Conservation (phyloP, 441 rosid genomes). For the Populus hybrid region DNA sequence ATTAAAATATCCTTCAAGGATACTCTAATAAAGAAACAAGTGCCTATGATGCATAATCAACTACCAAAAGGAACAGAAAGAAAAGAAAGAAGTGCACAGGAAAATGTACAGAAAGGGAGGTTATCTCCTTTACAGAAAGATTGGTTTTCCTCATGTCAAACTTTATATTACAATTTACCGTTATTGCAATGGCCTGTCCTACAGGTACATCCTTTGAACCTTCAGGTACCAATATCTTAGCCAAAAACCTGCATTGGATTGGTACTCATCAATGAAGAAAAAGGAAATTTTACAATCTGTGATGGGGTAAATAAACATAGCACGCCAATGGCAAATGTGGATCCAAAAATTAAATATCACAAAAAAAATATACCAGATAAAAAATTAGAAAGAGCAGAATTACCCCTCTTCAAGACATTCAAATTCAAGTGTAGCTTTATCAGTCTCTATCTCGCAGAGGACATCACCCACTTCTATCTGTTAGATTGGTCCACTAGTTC, state of each 20-base stretch:
- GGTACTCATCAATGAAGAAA: constrained; percentile 5
- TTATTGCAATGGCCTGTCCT: constrained; percentile 84
- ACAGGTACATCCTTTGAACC: constrained; percentile 94
- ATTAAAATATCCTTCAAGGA: neutral
- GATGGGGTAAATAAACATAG: neutral
- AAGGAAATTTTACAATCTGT: constrained; percentile 4
- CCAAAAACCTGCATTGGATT: constrained; percentile 66
- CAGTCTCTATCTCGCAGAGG: constrained; percentile 94
- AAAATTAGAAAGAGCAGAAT: constrained; percentile 15
- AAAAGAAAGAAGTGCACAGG: neutral
- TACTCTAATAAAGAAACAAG: neutral
- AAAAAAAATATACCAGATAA: neutral
- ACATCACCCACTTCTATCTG: constrained; percentile 96
- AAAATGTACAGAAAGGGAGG: neutral
- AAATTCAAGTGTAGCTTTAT: constrained; percentile 93
- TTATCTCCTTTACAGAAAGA: neutral
- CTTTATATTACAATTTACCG: constrained; percentile 40
- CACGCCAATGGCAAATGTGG: neutral
- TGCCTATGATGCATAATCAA: neutral
- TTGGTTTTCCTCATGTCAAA: neutral
- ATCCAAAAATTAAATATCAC: neutral
- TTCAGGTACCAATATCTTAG: constrained; percentile 78
- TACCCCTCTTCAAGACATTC: constrained; percentile 98
- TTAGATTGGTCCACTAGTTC: constrained; percentile 26
- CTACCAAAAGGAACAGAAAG: neutral